Base-by-base conservation (phyloP, 768 basidiomycete species). In the Fomitopsis serialis region DNA sequence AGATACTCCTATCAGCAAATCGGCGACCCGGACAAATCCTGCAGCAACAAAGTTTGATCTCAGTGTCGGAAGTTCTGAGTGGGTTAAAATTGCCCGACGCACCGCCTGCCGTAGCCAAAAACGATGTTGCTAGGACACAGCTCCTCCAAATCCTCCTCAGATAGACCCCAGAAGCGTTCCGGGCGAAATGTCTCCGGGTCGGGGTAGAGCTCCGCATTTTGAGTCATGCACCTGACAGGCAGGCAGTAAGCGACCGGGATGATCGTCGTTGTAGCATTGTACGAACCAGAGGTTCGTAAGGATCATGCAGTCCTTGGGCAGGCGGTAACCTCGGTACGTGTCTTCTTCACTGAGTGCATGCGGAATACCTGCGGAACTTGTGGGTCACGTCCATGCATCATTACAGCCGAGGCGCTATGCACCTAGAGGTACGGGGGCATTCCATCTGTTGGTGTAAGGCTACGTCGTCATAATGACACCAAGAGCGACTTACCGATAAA, bases 61-160 rank as follows among this genome's bases (percentile, higher is more conserved):
- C 25, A 5, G 25, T 17, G 44, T 27, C 21, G 25, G 7, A 23
- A n/a, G n/a, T 42, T 15, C 17, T 42, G 6, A 22, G 17, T 25
- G 46, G 13, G 22, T 11, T 21, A 9, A 24, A 21, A 13, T 45
- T 3, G 13, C 7, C 47, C 23, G 12, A 19, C 25, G 17, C 19
- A 62, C 61, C 61, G 68, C 52, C 81, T 71, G 25, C 81, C 81
- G 64, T 82, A 82, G 9, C 80, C 81, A 59, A 82, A 83, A n/a
- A 79, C 70, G 34, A 78, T 61, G 29, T 73, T 71, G 32, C 71
- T 66, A 35, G 80, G 78, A 63, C 80, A 21, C 19, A 21, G 37
- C 21, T 17, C 7, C 25, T 34, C 15, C 27, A 9, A 3, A 15
- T 45, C 44, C 9, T 55, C 57, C 12, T 53, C 53, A 21, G 70